Base-by-base conservation (phyloP, 495 filamentous ascomycete species). In the Tricharina praecox region DNA sequence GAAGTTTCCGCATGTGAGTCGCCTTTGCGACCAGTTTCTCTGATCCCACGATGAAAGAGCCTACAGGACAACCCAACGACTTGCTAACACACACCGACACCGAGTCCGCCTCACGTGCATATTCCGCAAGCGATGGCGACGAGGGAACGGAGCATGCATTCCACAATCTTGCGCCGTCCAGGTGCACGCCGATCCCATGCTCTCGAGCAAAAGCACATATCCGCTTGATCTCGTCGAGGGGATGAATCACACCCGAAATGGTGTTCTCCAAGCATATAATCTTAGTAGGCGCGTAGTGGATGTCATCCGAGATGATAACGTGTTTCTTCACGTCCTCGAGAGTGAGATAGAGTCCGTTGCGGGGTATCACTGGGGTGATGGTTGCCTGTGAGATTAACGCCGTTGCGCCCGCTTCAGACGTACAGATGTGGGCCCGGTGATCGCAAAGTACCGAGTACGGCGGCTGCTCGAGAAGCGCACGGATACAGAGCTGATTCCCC, bases 201-300 rank as follows among this genome's bases (percentile, higher is more conserved):
- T 71, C 63, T 42, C 71, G 71, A 4, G 83, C 82, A 69, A 81
- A 94, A 7, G 67, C 66, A 0, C 72, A 67, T 42, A 93, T 92
- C 15, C 69, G 64, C 23, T 64, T 65, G 4, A 77, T 71, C 59
- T 90, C 85, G 0, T 62, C 60, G 2, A 93, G 66, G 3, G 86
- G 86, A 71, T 82, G 76, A 37, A 92, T 66, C 51, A 78, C 74
- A 9, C 86, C 86, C 23, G 69, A 72, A 33, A 94, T 73, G 4
- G 86, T 92, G 55, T 92, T 92, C 59, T 94, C 86, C 11, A 93
- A 68, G 49, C 71, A 77, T 41, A 94, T 79, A n/a, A 92, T 70
- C 35, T 72, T 71, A 0, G 85, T 93, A 0, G 85, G 82, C 50
- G 79, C 77, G 3, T 65, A 67, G 56, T 83, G 75, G 11, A 81